phyloP scores from a whole-genome alignment of 1,284 basidiomycete species.

The Lentinus polychrous region DNA sequence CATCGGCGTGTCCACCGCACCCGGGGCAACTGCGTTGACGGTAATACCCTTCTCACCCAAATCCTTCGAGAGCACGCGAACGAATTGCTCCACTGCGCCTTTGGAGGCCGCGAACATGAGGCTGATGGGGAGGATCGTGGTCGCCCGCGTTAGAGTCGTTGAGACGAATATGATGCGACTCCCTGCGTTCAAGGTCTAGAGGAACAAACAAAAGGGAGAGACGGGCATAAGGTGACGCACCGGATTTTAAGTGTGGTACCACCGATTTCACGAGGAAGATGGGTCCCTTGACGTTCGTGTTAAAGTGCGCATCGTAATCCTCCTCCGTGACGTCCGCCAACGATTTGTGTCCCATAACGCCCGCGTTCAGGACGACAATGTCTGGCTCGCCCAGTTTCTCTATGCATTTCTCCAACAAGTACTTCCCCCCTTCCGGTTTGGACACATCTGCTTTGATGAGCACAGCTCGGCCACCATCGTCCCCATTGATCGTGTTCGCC shows the following conservation, averaged over 20 bases:
- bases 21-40: constrained; percentile 48
- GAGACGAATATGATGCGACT: constrained; percentile 53
- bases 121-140: constrained; percentile 38
- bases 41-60: constrained; percentile 41
- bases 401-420: constrained; percentile 39
- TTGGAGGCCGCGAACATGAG: constrained; percentile 49
- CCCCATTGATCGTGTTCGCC: constrained; percentile 34
- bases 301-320: constrained; percentile 41
- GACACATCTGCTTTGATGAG: constrained; percentile 47
- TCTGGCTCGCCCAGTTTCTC: constrained; percentile 44
- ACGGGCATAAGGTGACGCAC: constrained; percentile 25
- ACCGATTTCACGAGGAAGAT: constrained; percentile 47
- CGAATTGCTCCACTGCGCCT: constrained; percentile 45
- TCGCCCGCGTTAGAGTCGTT: constrained; percentile 37
- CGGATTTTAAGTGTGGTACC: constrained; percentile 33
- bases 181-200: constrained; percentile 22
- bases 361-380: constrained; percentile 50
- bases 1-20: constrained; percentile 42
- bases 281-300: constrained; percentile 51
- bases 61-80: constrained; percentile 47
- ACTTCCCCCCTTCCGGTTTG: constrained; percentile 34
- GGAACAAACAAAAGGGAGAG: neutral
- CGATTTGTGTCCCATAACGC: constrained; percentile 40
- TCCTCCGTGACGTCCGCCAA: constrained; percentile 42
- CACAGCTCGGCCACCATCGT: constrained; percentile 39